Evolutionary conservation across 2,329 filamentous ascomycete species (phyloP), one percentile per base, ranked within the genome.

Genomic region (Monosporascus sp.): DNA sequence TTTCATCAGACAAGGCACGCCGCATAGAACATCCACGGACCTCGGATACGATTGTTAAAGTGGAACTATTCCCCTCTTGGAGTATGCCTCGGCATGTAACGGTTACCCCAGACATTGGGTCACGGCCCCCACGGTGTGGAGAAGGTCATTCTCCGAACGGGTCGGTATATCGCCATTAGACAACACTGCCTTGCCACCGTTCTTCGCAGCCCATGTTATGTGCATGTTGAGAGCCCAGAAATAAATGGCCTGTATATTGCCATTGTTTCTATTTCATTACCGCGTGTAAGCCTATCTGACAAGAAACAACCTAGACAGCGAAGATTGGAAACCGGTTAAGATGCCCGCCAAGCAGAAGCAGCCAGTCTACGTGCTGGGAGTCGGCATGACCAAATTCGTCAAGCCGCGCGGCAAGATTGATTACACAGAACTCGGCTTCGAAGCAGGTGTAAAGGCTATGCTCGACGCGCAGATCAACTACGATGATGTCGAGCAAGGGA

Each of bases 331-430:
- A 52, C 20, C 49, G 45, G 3, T 50, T 60, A 70, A 54, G 53
- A 82, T 82, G 79, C 69, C 76, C 48, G 71, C 72, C 64, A 76
- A 76, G 60, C 68, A 74, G 62, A 79, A 78, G 64, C 71, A 76
- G 51, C 78, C 79, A 55, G 78, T 77, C 78, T 97, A 97, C 79
- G 89, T 97, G 68, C 85, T 97, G 56, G 93, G 93, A 77, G 94
- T 97, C 63, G 93, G 93, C 76, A 94, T 97, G 90, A 97, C 93
- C 75, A 96, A 96, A 75, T 97, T 97, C 82, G 93, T 97, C 82
- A 97, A 97, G 78, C 92, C 92, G 43, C 85, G 92, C 53, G 90
- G 91, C 69, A 93, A 93, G 70, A 89, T 96, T 60, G 91, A 96
- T 76, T 97, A 97, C 75, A 91, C 91, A 7, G 92, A 96, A 69